Evolutionary conservation across 345 rosid species (phyloP).

Genomic region (Salix brachista): DNA sequence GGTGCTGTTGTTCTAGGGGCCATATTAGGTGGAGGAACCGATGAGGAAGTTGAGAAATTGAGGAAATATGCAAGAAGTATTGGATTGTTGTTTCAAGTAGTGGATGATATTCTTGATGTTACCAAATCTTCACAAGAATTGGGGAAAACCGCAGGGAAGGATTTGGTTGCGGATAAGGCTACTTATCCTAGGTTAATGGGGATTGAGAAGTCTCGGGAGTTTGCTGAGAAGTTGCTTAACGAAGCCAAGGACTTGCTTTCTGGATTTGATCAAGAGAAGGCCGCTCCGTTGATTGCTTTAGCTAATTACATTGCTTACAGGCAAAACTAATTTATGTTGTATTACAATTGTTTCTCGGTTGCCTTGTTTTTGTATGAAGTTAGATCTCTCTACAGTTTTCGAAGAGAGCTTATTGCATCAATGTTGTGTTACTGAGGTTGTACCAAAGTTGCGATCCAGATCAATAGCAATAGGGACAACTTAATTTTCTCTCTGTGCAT

Average conservation of each 20-base stretch:
- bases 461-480: background rate
- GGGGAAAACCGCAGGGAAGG: constrained; percentile 97
- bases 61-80: constrained; percentile 66
- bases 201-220: constrained; percentile 61
- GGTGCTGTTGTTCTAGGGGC: constrained; percentile 76
- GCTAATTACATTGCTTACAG: constrained; percentile 79
- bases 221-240: constrained; percentile 59
- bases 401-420: background rate
- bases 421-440: background rate
- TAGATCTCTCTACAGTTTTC: background rate
- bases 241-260: constrained; percentile 63
- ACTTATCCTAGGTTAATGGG: constrained; percentile 91
- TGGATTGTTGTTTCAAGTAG: constrained; percentile 87
- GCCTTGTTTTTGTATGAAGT: background rate
- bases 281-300: constrained; percentile 84
- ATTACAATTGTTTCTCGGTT: background rate
- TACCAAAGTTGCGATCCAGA: background rate
- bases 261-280: constrained; percentile 62
- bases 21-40: constrained; percentile 70
- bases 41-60: constrained; percentile 65
- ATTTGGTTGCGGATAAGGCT: constrained; percentile 71
- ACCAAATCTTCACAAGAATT: constrained; percentile 74
- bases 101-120: constrained; percentile 92
- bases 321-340: constrained; percentile 44
- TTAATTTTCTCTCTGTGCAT: background rate